Base-by-base conservation (phyloP, 2,329 filamentous ascomycete species). In the Tolypocladium amazonense region DNA sequence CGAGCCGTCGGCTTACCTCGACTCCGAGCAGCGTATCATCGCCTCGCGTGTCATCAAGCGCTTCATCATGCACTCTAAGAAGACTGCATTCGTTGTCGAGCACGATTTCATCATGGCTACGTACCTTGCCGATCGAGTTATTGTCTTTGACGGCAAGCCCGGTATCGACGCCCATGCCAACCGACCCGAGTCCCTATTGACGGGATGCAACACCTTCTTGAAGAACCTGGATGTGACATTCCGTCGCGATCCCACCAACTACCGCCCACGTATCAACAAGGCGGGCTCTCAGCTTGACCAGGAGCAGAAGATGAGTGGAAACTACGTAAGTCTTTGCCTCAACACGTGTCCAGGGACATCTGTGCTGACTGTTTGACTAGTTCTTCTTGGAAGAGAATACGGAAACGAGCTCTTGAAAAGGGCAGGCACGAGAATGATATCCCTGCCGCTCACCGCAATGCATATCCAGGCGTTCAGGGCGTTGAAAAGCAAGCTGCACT, bases 11-110 rank as follows among this genome's bases (percentile, higher is more conserved):
- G 92, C 92, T 63, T 99, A 99, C 77, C 89, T 99, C 61, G 94
- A 99, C 75, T 97, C 94, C 56, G 94, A 99, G 79, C 94, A 99
- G 79, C 93, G 94, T 89, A 96, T 99, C 72, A 88, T 99, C 69
- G 93, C 92, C 63, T 89, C 93, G 54, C 89, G 92, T 72, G 95
- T 99, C 73, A 99, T 99, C 80, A 99, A 99, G 83, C 89, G 94
- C 66, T 99, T 96, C 83, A 99, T 99, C 77, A 99, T 99, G 94
- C 93, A 99, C 81, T 88, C 92, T 69, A 97, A 97, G 87, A 97
- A 97, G 86, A 99, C 94, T 0, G 94, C 94, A 57, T 99, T 99
- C 75, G 87, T 99, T 67, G 93, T 99, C 73, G 94, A 99, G 86
- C 94, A 99, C 88, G 94, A 99, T 83, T 97, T 99, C 81, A 96